Conservation (phyloP, 2,329 filamentous ascomycete genomes). For the Beauveria rudraprayagi region DNA sequence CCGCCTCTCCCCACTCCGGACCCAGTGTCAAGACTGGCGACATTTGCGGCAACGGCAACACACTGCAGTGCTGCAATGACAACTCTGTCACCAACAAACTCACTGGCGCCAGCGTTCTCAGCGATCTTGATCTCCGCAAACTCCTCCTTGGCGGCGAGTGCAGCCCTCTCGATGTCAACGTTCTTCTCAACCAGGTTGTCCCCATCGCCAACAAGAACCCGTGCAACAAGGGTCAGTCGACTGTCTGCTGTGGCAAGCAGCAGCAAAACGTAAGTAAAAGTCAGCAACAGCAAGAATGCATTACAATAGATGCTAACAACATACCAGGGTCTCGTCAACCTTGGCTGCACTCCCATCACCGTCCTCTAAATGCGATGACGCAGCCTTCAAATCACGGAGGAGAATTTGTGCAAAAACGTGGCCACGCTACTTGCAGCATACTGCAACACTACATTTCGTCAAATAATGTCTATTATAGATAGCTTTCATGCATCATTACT, state of each 20-base stretch:
- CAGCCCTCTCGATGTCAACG: background rate
- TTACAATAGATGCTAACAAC: no score
- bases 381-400: background rate
- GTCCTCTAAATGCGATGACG: background rate
- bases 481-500: background rate
- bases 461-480: conserved; percentile 1
- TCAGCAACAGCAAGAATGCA: no score
- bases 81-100: background rate
- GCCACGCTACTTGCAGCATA: no score
- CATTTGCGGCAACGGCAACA: conserved; percentile 8
- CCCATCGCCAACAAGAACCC: background rate
- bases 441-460: background rate
- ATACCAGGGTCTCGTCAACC: conserved; percentile 1
- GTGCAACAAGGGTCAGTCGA: no score
- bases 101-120: background rate
- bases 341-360: background rate
- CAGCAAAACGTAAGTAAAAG: background rate
- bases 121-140: background rate
- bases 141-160: background rate
- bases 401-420: no score
- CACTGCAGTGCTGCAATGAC: background rate
- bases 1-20: background rate
- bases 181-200: background rate
- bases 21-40: background rate
- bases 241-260: background rate